Evolutionary conservation across 176 grass and related monocot genomes (phyloP).

Genomic region (Cenchrus americanus): DNA sequence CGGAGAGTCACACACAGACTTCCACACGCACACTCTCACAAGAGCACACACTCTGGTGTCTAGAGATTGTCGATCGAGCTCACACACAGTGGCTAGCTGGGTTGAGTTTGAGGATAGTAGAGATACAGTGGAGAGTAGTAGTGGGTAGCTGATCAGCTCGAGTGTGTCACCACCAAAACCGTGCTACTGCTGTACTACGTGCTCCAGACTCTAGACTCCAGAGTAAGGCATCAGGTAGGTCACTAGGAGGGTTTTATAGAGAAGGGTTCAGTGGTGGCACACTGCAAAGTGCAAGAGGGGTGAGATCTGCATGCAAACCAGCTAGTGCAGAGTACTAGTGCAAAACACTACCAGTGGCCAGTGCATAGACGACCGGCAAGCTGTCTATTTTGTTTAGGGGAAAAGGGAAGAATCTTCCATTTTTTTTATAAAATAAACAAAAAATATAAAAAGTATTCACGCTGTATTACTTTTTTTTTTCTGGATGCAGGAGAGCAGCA

Average conservation of each 20-base stretch:
- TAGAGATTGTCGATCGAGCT: conserved; percentile 47
- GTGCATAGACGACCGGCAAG: not conserved
- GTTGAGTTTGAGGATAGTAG: conserved; percentile 47
- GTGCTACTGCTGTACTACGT: conserved; percentile 48
- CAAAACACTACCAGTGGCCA: not conserved
- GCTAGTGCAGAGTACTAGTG: conserved; percentile 1
- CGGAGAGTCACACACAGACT: conserved; percentile 16
- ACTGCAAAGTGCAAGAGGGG: not conserved
- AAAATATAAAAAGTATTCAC: not conserved
- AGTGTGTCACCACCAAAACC: conserved; percentile 19
- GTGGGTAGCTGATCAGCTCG: conserved; percentile 23
- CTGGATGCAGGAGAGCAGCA: not conserved
- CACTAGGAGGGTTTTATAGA: conserved; percentile 33
- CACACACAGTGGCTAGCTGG: conserved; percentile 29
- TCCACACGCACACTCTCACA: conserved; percentile 39
- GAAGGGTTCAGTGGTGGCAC: conserved; percentile 30
- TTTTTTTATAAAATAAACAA: not conserved
- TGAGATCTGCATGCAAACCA: not conserved
- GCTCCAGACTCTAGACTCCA: conserved; percentile 69
- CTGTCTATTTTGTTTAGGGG: not conserved
- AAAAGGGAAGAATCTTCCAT: not conserved
- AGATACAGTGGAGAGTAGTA: conserved; percentile 66
- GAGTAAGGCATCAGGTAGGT: conserved; percentile 43
- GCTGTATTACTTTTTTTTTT: not conserved
- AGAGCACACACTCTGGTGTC: conserved; percentile 53